Conservation (phyloP, 768 basidiomycete species). For the Pisolithus sp. region DNA sequence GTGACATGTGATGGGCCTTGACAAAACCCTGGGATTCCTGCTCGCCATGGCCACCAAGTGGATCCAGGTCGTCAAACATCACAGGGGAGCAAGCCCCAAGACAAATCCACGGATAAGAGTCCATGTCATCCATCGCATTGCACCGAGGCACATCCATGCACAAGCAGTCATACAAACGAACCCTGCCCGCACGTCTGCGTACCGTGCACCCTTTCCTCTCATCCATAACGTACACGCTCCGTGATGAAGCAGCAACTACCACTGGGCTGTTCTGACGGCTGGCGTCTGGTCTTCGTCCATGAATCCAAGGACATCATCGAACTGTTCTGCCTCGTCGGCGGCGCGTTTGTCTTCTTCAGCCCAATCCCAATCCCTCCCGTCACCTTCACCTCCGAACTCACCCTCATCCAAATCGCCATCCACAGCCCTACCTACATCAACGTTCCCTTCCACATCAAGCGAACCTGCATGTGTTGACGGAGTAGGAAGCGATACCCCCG, state of each 20-base stretch:
- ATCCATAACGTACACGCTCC: too few species aligned
- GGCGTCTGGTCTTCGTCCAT: conserved; percentile 29
- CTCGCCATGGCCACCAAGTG: too few species aligned
- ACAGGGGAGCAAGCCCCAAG: too few species aligned
- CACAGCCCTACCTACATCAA: neutral
- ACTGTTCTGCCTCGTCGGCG: conserved; percentile 26
- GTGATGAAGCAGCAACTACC: neutral
- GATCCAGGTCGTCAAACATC: too few species aligned
- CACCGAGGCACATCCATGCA: too few species aligned
- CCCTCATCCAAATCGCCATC: neutral
- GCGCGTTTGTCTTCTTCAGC: conserved; percentile 24
- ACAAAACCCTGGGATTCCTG: too few species aligned
- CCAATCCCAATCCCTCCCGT: conserved; percentile 19
- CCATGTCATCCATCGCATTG: too few species aligned
- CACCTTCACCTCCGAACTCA: conserved; percentile 5
- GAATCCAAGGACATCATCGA: conserved; percentile 29
- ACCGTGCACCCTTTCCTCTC: too few species aligned
- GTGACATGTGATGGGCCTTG: too few species aligned
- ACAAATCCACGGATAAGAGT: too few species aligned
- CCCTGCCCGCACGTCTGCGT: too few species aligned
- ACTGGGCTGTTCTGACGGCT: conserved; percentile 4
- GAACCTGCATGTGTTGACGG: conserved; percentile 29
- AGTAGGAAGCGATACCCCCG: conserved; percentile 32
- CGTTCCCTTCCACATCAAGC: conserved; percentile 9
- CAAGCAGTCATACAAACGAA: too few species aligned